Evolutionary conservation across 306 rosid genomes (phyloP), one percentile per base, ranked within the genome.

Genomic region (Vigna unguiculata): DNA sequence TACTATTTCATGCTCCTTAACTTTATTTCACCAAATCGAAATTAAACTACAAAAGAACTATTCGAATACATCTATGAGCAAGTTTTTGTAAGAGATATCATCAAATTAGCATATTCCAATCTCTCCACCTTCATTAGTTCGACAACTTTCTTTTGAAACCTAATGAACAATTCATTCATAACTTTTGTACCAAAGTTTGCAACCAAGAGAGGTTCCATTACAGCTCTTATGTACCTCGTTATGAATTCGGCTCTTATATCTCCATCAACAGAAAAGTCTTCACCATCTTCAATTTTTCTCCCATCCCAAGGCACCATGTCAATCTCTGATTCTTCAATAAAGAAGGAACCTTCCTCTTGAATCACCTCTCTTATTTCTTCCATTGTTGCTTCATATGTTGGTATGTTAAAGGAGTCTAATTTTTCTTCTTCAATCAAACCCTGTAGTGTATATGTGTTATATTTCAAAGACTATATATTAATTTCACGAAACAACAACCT

Each of bases 331-430:
- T 59, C 61, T 24, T 67, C n/a, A 24, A 75, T 0, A 3, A 9
- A 38, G 2, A 75, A 81, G 9, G 72, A 75, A 2, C 84, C 84
- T 75, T 81, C 81, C 9, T 17, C 66, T 15, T 41, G 5, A 28
- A 81, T 75, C 2, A 75, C 53, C 3, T 49, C 12, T 7, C 4
- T 40, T 21, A 45, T 13, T 72, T 72, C 77, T 16, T 57, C 55
- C 1, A 55, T 5, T 21, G 68, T 72, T 4, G 77, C 68, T 2
- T 55, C 66, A 22, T 20, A 72, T 3, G 3, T 0, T 20, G 77
- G 77, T 9, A 72, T 3, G 17, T 74, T 53, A 49, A 81, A 81
- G 3, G 30, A 13, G 0, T 81, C 81, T 62, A 69, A 3, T 25
- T 69, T 75, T 19, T 2, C 72, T 62, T 75, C 81, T 45, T 81